Evolutionary conservation across 2,329 filamentous ascomycete genomes (phyloP).

Genomic region (Leptographium procerum): DNA sequence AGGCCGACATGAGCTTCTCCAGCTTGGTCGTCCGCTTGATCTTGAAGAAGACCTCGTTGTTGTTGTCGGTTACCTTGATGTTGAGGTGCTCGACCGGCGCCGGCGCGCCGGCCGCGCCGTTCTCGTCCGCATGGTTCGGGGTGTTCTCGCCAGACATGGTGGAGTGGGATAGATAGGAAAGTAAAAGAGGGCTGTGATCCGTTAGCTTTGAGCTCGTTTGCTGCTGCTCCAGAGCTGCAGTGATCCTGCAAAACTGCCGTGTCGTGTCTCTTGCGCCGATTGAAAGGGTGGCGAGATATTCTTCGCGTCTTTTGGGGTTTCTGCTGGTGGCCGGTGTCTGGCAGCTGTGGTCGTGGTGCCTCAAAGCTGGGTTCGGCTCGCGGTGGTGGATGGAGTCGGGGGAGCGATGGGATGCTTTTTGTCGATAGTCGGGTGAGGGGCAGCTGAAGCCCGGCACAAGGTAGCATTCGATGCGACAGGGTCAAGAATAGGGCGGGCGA

Average conservation of each 20-base stretch:
- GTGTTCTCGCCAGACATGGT: slow-evolving; percentile 36
- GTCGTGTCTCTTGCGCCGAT: too few species aligned
- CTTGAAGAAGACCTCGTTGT: slow-evolving; percentile 99
- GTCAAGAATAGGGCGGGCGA: too few species aligned
- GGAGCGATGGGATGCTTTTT: not conserved
- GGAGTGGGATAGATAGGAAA: not conserved
- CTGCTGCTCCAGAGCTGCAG: too few species aligned
- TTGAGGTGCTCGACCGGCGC: slow-evolving; percentile 66
- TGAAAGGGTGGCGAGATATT: too few species aligned
- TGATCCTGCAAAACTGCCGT: too few species aligned
- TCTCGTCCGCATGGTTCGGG: slow-evolving; percentile 5
- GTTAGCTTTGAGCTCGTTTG: too few species aligned
- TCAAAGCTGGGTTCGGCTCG: too few species aligned
- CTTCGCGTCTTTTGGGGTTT: not conserved
- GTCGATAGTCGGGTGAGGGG: not conserved
- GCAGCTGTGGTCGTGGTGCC: too few species aligned
- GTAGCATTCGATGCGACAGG: not conserved
- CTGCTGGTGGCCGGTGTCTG: too few species aligned
- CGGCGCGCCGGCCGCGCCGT: slow-evolving; percentile 24
- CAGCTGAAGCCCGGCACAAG: not conserved
- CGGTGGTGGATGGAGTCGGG: too few species aligned
- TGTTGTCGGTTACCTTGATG: slow-evolving; percentile 98
- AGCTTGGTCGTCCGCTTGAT: slow-evolving; percentile 95
- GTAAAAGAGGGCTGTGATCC: too few species aligned
- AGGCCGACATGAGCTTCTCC: slow-evolving; percentile 96